Conservation (phyloP, 768 basidiomycete genomes). For the Hypholoma sublateritium region DNA sequence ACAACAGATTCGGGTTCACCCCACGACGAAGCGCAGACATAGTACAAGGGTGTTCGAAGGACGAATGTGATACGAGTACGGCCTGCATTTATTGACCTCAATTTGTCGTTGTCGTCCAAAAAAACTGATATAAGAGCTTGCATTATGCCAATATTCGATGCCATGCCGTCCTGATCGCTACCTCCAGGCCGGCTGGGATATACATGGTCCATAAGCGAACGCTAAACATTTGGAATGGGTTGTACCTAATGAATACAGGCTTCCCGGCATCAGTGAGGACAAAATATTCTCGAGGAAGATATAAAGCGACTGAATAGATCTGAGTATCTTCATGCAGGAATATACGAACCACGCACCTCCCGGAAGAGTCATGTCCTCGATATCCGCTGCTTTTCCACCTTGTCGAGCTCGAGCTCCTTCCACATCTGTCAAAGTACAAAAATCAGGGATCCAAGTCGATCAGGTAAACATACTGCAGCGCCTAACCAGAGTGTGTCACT, state of each 20-base stretch:
- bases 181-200: constrained; percentile 46
- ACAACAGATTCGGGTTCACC: constrained; percentile 97
- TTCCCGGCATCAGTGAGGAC: constrained; percentile 95
- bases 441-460: not conserved
- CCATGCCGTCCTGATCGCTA: constrained; percentile 62
- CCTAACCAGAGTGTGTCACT: constrained; percentile 48
- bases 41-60: constrained; percentile 85
- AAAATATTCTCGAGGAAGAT: constrained; percentile 78
- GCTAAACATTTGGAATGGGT: not conserved
- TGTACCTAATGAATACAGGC: constrained; percentile 89
- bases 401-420: constrained; percentile 26
- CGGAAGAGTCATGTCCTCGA: constrained; percentile 39
- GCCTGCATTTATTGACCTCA: constrained; percentile 83
- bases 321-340: not conserved
- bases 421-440: constrained; percentile 23
- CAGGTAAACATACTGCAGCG: not conserved
- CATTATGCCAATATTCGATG: constrained; percentile 86
- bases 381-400: constrained; percentile 30
- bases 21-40: constrained; percentile 89
- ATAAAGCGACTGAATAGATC: constrained; percentile 33
- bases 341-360: constrained; percentile 30
- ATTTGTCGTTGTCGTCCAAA: constrained; percentile 86
- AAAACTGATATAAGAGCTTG: constrained; percentile 97
- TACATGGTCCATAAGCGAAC: constrained; percentile 9
- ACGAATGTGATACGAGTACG: constrained; percentile 83